Conservation (phyloP, 2,329 filamentous ascomycete species). For the Incumbomyces lentus region DNA sequence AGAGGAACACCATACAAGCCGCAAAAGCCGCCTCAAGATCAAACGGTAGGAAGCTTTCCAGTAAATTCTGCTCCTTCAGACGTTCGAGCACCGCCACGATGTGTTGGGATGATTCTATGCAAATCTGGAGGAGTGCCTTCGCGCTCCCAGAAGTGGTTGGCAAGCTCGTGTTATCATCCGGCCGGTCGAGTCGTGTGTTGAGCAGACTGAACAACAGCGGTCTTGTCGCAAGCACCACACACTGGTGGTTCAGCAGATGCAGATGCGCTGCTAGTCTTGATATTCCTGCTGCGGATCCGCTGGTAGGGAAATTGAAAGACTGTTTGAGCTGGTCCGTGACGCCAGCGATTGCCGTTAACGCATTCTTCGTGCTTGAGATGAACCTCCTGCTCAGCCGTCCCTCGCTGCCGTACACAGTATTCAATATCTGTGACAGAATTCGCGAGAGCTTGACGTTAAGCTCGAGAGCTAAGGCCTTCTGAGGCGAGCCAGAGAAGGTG, state of each 20-base stretch:
- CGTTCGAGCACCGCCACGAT: slow-evolving; percentile 35
- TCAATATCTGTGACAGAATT: slow-evolving; percentile 37
- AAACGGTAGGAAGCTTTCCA: slow-evolving; percentile 38
- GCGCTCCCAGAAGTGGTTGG: slow-evolving; percentile 30
- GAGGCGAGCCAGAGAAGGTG: slow-evolving; percentile 30
- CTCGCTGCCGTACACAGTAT: slow-evolving; percentile 31
- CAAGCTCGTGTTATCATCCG: slow-evolving; percentile 22
- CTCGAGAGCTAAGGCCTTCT: slow-evolving; percentile 31
- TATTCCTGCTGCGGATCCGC: slow-evolving; percentile 29
- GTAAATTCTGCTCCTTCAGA: slow-evolving; percentile 36
- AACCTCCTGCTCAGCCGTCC: slow-evolving; percentile 29
- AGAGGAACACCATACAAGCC: slow-evolving; percentile 33
- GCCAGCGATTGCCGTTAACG: slow-evolving; percentile 30
- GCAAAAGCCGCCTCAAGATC: slow-evolving; percentile 38
- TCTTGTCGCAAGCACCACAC: slow-evolving; percentile 32
- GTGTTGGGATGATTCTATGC: slow-evolving; percentile 35
- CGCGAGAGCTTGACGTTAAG: slow-evolving; percentile 40
- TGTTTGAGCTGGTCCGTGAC: slow-evolving; percentile 32
- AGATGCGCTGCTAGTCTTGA: slow-evolving; percentile 34
- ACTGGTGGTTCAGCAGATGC: slow-evolving; percentile 34
- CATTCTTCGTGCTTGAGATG: slow-evolving; percentile 30
- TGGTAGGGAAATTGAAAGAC: slow-evolving; percentile 29
- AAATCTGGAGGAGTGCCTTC: slow-evolving; percentile 31
- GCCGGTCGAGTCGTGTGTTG: slow-evolving; percentile 26
- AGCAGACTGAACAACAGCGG: slow-evolving; percentile 36